Evolutionary conservation across 495 filamentous ascomycete genomes (phyloP).

Genomic region (Xylaria sp.): DNA sequence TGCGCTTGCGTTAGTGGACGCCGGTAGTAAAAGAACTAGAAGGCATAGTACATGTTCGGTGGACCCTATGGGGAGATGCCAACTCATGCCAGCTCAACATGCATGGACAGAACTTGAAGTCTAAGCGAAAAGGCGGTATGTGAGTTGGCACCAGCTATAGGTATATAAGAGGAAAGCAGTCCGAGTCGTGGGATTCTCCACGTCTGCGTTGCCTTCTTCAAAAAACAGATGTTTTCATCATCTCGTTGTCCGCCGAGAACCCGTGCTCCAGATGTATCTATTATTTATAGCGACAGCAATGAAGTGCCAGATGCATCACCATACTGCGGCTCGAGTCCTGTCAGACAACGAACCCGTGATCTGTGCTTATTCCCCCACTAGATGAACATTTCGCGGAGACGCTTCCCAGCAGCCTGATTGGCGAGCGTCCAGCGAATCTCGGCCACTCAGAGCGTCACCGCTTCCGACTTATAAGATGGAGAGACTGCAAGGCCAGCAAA

Average conservation of each 20-base stretch:
- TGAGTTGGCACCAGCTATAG: slow-evolving; percentile 30
- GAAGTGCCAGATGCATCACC: slow-evolving; percentile 27
- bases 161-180: slow-evolving; percentile 33
- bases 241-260: slow-evolving; percentile 5
- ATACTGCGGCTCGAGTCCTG: slow-evolving; percentile 38
- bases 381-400: slow-evolving; percentile 34
- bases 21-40: slow-evolving; percentile 29
- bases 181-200: slow-evolving; percentile 11
- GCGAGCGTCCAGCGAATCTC: slow-evolving; percentile 38
- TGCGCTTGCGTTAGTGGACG: slow-evolving; percentile 26
- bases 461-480: slow-evolving; percentile 34
- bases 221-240: background rate
- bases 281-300: background rate
- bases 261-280: background rate
- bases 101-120: slow-evolving; percentile 45
- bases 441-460: slow-evolving; percentile 40
- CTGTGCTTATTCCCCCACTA: slow-evolving; percentile 43
- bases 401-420: slow-evolving; percentile 41
- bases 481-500: slow-evolving; percentile 36
- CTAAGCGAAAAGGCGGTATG: slow-evolving; percentile 47
- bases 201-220: slow-evolving; percentile 5
- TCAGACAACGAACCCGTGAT: slow-evolving; percentile 49
- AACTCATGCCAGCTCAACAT: slow-evolving; percentile 53
- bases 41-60: slow-evolving; percentile 42
- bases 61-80: slow-evolving; percentile 46